Evolutionary conservation across 208 protist species (phyloP), one percentile per base, ranked within the genome.

Genomic region (Acanthamoeba castellanii): DNA sequence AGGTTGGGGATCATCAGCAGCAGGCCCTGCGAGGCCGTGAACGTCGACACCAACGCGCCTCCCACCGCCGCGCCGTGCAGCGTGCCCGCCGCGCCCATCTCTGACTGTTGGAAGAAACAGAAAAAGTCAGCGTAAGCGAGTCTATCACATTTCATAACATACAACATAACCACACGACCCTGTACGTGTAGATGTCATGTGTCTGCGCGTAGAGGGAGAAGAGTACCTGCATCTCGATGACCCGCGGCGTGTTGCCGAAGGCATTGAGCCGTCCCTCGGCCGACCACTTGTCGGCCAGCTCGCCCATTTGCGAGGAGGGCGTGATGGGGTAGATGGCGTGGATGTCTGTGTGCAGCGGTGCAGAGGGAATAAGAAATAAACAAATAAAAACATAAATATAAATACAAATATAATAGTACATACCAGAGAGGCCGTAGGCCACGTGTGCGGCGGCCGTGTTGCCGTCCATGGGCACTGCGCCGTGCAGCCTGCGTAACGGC

Each of bases 1-100:
- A 98, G 96, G 68, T 98, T 98, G 30, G 98, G 97, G 27, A 98
- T 97, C 97, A 98, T 98, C 9, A 98, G 94, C 70, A 98, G 70
- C 22, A 98, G 82, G 30, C 98, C 98, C 84, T 98, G 98, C 27
- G 97, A 98, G 18, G 95, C 91, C 27, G 98, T 98, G 90, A 97
- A 98, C n/a, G 97, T 98, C 16, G 95, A 94, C 27, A 85, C 72
- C 11, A 98, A 74, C 18, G 96, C 82, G 45, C 97, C 97, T 25
- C 94, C 64, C 30, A 50, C 55, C 37, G 95, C 45, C 74, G 96
- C 90, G 57, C 97, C 97, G 66, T 98, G 97, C 18, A 98, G 57
- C 34, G 97, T 97, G 59, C 97, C 97, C 45, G 97, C 96, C n/a
- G 96, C 97, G 52, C 97, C 97, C 47, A 59, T 97, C 93, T 98